Base-by-base conservation (phyloP, 305 asterid genomes). In the Petunia hybrid region DNA sequence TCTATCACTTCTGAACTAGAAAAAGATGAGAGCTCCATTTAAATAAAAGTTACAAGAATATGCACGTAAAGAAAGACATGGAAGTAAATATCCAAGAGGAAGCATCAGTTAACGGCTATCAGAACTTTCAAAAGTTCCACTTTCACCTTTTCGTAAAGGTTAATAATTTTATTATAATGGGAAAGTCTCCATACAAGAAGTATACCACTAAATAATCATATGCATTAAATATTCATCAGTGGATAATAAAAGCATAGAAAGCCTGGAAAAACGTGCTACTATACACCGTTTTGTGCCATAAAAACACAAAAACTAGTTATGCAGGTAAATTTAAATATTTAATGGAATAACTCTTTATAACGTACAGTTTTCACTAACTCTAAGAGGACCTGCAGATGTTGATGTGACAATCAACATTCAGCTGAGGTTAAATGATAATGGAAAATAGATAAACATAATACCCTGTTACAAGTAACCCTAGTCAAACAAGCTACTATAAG, bases 1-100 rank as follows among this genome's bases (percentile, higher is more conserved):
- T 14, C 55, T 76, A 60, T 51, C 53, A 38, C 65, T 78, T 80
- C 77, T 73, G 57, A 41, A 43, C 16, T 66, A 75, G 38, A 70
- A 16, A 77, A 80, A 73, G 35, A 83, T 77, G 80, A 56, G 80
- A 43, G 51, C 82, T 66, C 66, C 65, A 64, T 39, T 35, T 66
- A 45, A 45, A 65, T 10, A 61, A 61, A 78, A 46, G 7, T 16
- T 35, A 78, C 81, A 78, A 42, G 56, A 66, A 70, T 35, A 73
- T 3, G 36, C 61, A 51, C 38, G 8, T 46, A 51, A 51, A 22
- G 31, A 22, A 43, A 73, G 45, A 13, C 46, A 36, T 3, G 71
- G 46, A 73, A 51, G 63, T 73, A 51, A 31, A 71, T 71, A 71
- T 71, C 61, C 77, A 71, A 71, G 77, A 71, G 61, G 61, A 71